Base-by-base conservation (phyloP, 495 filamentous ascomycete species). In the Neurospora tetraspora region DNA sequence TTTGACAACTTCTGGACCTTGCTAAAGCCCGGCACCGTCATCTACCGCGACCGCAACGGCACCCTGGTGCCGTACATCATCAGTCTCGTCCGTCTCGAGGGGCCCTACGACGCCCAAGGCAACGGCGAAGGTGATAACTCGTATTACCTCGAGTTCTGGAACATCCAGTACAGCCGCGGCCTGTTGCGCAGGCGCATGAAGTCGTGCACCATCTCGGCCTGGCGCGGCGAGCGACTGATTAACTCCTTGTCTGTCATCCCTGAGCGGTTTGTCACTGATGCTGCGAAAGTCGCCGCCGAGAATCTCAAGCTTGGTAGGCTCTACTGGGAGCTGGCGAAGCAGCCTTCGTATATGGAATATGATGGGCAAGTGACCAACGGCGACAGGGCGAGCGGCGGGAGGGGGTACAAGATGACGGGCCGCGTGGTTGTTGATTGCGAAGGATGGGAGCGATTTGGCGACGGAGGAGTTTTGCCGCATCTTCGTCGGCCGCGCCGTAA, bases 361-460 rank as follows among this genome's bases (percentile, higher is more conserved):
- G 77, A 83, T 10, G 82, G 82, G 9, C 69, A 71, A 27, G 69
- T 82, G 39, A 75, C 75, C 43, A 70, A 53, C 39, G 65, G 39
- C 10, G 47, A 74, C 14, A 53, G 65, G 3, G 47, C 39, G 42
- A 42, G 27, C 31, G 76, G 27, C 31, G 76, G 76, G 2, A 65
- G 53, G 53, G 53, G 27, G 14, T 65, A 65, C 1, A 72, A 80
- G 43, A 78, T 80, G 71, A 76, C 75, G 36, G 82, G 82, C 3
- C 80, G 82, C 18, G 80, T 84, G 3, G 78, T 84, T 14, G 75
- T 83, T 18, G 82, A 84, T 72, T 76, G 75, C 71, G 77, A 79
- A 12, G 81, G 81, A 11, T 82, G 71, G 69, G 75, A 74, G 14
- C 78, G 75, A 1, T 79, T 73, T 74, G 42, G 68, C 5, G 34